Base-by-base conservation (phyloP, 805 yeast genomes). In the Candida taoyuanica region DNA sequence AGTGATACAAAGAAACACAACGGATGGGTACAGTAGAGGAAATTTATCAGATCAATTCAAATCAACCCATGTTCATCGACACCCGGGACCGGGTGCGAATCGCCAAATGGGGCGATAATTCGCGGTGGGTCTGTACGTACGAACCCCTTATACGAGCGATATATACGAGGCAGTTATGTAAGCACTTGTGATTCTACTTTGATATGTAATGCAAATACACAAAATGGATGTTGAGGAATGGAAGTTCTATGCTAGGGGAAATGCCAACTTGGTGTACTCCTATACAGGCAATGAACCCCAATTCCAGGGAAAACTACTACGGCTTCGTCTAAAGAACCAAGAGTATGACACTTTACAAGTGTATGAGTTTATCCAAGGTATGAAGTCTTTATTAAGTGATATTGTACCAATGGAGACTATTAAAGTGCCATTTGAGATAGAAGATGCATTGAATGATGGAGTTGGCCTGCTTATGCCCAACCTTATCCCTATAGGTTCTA, bases 201-300 rank as follows among this genome's bases (percentile, higher is more conserved):
- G 18, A 17, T 21, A 57, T 2, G 59, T 65, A 2, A 51, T 73
- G 13, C 81, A 4, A 44, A 9, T 1, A 41, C 40, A 3, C 6
- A 16, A 0, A 1, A 55, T 33, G 64, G 67, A 19, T 78, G 85
- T 48, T 58, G 85, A 7, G n/a, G 52, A 48, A 0, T 74, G 80
- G 80, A 42, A 31, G 14, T 69, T 63, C 45, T 68, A 65, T 44
- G 71, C 71, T 9, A 64, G 64, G 40, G 79, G 80, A 8, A 66
- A 64, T 38, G 80, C 79, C 31, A 74, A 74, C 46, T 56, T 68
- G 8, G 53, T 74, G 11, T 70, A 64, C 48, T 49, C 55, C 28
- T 70, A 71, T 43, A 45, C 43, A 3, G 74, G 75, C 2, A 27
- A 44, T 15, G 55, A 59, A 39, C 63, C 55, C n/a, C 46, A 49